Base-by-base conservation (phyloP, 345 rosid genomes). In the Eucalyptus grandis region DNA sequence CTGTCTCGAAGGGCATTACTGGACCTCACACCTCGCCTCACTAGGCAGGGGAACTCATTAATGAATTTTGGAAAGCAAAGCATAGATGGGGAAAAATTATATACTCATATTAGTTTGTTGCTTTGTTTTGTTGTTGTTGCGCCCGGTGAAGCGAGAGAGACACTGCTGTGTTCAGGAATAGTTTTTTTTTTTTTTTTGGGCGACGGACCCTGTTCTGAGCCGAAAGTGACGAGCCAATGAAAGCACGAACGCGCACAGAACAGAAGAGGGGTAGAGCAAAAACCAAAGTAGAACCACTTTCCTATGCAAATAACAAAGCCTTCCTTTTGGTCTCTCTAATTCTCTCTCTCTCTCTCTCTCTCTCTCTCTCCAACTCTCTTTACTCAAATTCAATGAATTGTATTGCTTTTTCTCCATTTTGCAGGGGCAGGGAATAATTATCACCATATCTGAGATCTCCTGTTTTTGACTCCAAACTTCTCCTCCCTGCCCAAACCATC, bases 191-290 rank as follows among this genome's bases (percentile, higher is more conserved):
- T 34, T 51, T 17, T 51, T 53, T 53, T 7, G 26, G 58, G 85
- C 85, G 24, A 77, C 14, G 85, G 85, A 77, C 85, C 85, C 43
- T 77, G 85, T 22, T 22, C 91, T 27, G 86, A 89, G 91, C 62
- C 90, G 90, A 93, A 91, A 92, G 92, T 81, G 93, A 94, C 92
- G 91, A 91, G 44, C 94, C 94, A 92, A 93, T 91, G 90, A 91
- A 81, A 93, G 43, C 67, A 80, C n/a, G 60, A 43, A 21, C 54
- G 86, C 49, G 80, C 65, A 80, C 72, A 51, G 50, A 46, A 65
- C 44, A 27, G 53, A 86, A 53, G 81, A 88, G 86, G 86, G 82
- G 86, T 69, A 34, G 31, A 27, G 56, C 40, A 46, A 51, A 88
- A 88, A 34, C 88, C 83, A 46, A 86, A 49, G 77, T 40, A 77